phyloP scores from a whole-genome alignment of 2,329 filamentous ascomycete genomes.

The Epichloe uncinata region DNA sequence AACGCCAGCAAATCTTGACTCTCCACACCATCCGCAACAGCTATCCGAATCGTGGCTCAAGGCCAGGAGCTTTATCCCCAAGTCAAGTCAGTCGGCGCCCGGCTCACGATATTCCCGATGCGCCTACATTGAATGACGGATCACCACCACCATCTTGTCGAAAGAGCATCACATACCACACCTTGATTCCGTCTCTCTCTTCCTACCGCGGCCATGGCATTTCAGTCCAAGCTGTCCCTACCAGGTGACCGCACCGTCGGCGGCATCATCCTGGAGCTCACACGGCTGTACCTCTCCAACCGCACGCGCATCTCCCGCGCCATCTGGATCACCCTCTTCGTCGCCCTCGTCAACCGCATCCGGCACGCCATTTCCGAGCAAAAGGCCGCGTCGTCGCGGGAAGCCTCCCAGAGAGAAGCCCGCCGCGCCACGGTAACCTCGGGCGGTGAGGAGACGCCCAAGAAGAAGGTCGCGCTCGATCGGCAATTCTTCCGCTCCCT shows the following conservation, averaged over 20 bases:
- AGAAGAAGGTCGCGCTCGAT: constrained; percentile 84
- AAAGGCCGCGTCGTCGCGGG: constrained; percentile 64
- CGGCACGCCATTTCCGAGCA: constrained; percentile 88
- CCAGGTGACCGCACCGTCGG: constrained; percentile 50
- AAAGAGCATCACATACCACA: too few relatives aligned
- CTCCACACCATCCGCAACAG: neutral
- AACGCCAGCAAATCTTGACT: neutral
- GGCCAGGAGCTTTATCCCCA: too few relatives aligned
- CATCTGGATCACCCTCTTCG: constrained; percentile 69
- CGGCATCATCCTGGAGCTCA: constrained; percentile 51
- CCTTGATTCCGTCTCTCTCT: neutral
- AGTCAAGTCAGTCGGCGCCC: too few relatives aligned
- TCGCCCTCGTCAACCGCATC: constrained; percentile 73
- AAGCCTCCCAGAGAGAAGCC: constrained; percentile 41
- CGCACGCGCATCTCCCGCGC: constrained; percentile 71
- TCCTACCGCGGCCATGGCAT: constrained; percentile 43
- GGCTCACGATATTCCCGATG: too few relatives aligned
- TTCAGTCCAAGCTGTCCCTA: constrained; percentile 57
- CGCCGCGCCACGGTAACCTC: constrained; percentile 36
- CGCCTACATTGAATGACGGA: too few relatives aligned
- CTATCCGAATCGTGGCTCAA: neutral
- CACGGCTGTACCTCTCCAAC: constrained; percentile 61
- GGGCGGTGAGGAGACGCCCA: constrained; percentile 25
- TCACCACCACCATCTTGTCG: too few relatives aligned
- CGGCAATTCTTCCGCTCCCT: constrained; percentile 68